Conservation (phyloP, 495 filamentous ascomycete genomes). For the Aspergillus homomorphus region DNA sequence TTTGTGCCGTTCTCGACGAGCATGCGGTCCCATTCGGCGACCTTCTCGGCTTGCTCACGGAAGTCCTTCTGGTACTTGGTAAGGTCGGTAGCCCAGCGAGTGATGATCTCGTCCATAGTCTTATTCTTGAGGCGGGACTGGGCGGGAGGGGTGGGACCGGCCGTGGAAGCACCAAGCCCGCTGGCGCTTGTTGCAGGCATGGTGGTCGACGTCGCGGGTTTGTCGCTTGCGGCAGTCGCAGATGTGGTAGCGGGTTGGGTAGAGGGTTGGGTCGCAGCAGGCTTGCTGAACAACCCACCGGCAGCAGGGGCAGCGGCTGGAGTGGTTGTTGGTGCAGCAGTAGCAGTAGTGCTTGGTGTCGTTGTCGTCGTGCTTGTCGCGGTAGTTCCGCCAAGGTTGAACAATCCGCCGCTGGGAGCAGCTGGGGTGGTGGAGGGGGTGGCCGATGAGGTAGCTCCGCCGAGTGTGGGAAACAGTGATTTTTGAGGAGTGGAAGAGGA, state of each 20-base stretch:
- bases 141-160: conserved; percentile 70
- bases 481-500: conserved; percentile 40
- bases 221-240: conserved; percentile 15
- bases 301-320: conserved; percentile 22
- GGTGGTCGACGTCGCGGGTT: conserved; percentile 15
- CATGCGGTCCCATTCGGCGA: conserved; percentile 86
- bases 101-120: conserved; percentile 99
- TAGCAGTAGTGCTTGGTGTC: conserved; percentile 28
- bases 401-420: conserved; percentile 36
- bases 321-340: conserved; percentile 23
- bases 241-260: conserved; percentile 25
- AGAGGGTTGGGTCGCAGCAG: conserved; percentile 26
- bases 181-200: conserved; percentile 26
- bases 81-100: conserved; percentile 92
- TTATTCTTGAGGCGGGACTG: conserved; percentile 93
- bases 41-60: conserved; percentile 78
- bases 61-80: conserved; percentile 96
- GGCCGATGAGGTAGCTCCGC: conserved; percentile 35
- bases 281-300: conserved; percentile 30
- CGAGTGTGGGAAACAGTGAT: conserved; percentile 36
- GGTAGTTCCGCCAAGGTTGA: conserved; percentile 25
- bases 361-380: conserved; percentile 36
- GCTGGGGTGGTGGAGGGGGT: conserved; percentile 40
- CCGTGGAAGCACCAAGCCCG: conserved; percentile 64
- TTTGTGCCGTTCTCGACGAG: conserved; percentile 90